Evolutionary conservation across 129 eudicot genomes (phyloP).

Genomic region (Helianthus annuus): HanXRQr2.0-SUNRISE NC_035436.2:122122739-122123238

Average conservation of each 20-base stretch:
- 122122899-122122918: not conserved
- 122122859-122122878: slow-evolving; percentile 85
- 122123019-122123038: not conserved
- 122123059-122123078: not conserved
- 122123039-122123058: not conserved
- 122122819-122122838: slow-evolving; percentile 89
- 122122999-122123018: slow-evolving; percentile 5
- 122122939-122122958: not conserved
- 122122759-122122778: slow-evolving; percentile 82
- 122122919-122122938: not conserved
- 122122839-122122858: slow-evolving; percentile 79
- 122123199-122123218: not conserved
- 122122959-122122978: not conserved
- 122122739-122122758: slow-evolving; percentile 10
- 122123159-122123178: not conserved
- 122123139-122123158: not conserved
- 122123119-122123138: not conserved
- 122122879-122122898: slow-evolving; percentile 95
- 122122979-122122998: not conserved
- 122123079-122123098: not conserved
- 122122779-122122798: slow-evolving; percentile 65
- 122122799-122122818: slow-evolving; percentile 86
- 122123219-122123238: slow-evolving; percentile 5
- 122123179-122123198: not conserved
- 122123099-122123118: too few species aligned